Evolutionary conservation across 2,329 filamentous ascomycete genomes (phyloP).

Genomic region (Microcyclospora tardicrescens): DNA sequence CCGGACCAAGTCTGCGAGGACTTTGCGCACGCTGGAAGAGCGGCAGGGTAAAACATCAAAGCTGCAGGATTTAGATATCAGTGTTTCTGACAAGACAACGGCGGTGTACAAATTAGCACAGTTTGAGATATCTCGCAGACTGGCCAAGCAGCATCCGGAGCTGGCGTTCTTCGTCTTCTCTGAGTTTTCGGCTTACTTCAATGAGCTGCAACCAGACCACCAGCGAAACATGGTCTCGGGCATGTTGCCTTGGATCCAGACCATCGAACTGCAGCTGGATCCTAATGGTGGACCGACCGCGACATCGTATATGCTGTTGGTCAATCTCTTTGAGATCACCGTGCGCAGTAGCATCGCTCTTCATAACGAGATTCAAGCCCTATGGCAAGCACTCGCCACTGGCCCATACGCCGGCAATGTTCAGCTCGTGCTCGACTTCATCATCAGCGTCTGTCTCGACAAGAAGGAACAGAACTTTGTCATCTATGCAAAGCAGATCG

Average conservation of each 20-base stretch:
- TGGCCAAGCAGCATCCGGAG: constrained; percentile 79
- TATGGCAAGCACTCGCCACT: constrained; percentile 93
- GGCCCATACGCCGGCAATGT: constrained; percentile 90
- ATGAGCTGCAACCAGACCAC: constrained; percentile 64
- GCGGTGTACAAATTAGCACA: constrained; percentile 96
- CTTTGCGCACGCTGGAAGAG: constrained; percentile 71
- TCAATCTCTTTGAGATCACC: constrained; percentile 91
- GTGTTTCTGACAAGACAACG: constrained; percentile 95
- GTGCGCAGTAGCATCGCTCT: constrained; percentile 78
- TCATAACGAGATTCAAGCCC: constrained; percentile 91
- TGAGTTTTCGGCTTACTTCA: constrained; percentile 89
- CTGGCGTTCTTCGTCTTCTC: constrained; percentile 90
- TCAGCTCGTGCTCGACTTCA: constrained; percentile 86
- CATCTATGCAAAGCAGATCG: constrained; percentile 93
- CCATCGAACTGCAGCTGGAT: constrained; percentile 81
- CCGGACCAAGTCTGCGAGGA: constrained; percentile 69
- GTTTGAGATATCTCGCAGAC: constrained; percentile 84
- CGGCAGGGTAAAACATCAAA: constrained; percentile 76
- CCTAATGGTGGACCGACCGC: constrained; percentile 83
- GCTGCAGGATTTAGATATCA: constrained; percentile 94
- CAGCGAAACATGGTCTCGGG: constrained; percentile 92
- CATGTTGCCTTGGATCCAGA: constrained; percentile 91
- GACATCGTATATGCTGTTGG: constrained; percentile 84
- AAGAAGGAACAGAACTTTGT: constrained; percentile 96
- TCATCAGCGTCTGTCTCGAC: constrained; percentile 86